Base-by-base conservation (phyloP, 768 basidiomycete genomes). In the Boletus eberwhitei region DNA sequence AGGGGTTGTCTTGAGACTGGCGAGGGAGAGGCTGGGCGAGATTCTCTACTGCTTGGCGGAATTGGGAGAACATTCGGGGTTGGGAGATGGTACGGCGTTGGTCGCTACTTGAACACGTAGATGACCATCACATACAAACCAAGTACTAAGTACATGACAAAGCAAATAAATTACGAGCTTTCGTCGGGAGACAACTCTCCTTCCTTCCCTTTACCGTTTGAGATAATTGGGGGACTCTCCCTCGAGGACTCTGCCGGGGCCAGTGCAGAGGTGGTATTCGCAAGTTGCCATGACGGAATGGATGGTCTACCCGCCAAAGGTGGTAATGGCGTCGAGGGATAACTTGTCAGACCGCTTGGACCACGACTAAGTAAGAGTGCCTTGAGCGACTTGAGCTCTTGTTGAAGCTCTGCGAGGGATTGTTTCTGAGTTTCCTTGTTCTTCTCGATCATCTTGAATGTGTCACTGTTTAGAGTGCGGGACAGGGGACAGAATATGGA, bases 341-440 rank as follows among this genome's bases (percentile, higher is more conserved):
- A 74, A 58, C 74, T 77, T 2, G 83, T 62, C 31, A 76, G 64
- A 19, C 72, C 70, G n/a, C 57, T 38, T 7, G 86, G 75, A 7
- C 87, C 83, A 34, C 89, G 84, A 59, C 84, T 90, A 8, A 95
- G 78, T 8, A 98, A 74, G 24, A 98, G 79, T 0, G 94, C 85
- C 70, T 98, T 98, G 57, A 98, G 76, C 0, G 95, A 98, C 66
- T 94, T 93, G 64, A 98, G 80, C 67, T 98, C 96, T 61, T 93
- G 86, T 63, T 97, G 94, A 13, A 98, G 78, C 62, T 98, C 96
- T 50, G 79, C 74, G 14, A 98, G 77, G 2, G 93, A 90, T 55
- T 88, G 84, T 21, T 83, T 80, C 71, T 97, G 93, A 14, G 82
- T 79, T 51, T 92, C 87, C 68, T 93, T 90, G 67, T 88, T 91